These are phyloP conservation scores for Lanmaoa pseudosensibilis DNA, from an alignment of 768 basidiomycete genomes.

Conservation along the genomic window DNA sequence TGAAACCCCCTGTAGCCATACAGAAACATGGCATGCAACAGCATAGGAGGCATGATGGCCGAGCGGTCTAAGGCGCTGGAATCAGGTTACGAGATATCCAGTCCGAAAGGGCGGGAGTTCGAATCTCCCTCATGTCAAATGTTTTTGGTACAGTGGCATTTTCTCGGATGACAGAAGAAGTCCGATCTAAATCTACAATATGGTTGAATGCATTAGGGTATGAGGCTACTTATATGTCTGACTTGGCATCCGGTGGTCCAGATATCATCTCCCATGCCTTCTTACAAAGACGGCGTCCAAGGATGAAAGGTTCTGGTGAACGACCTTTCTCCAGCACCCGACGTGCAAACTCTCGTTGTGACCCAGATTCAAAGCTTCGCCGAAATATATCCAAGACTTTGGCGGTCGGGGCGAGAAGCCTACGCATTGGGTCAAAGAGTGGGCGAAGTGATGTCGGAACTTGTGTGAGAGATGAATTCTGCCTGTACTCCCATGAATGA, in stretches of 20 bases:
- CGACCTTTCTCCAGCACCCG: conserved; percentile 65
- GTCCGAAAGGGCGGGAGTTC: conserved; percentile 38
- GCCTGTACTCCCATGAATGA: conserved; percentile 32
- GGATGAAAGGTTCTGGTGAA: conserved; percentile 56
- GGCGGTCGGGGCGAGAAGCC: conserved; percentile 57
- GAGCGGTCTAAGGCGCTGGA: conserved; percentile 64
- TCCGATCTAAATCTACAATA: conserved; percentile 10
- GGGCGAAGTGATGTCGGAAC: conserved; percentile 59
- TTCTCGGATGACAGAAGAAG: not conserved
- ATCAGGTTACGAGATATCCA: conserved; percentile 37
- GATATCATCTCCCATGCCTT: conserved; percentile 42
- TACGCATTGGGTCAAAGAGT: conserved; percentile 50
- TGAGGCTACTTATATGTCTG: conserved; percentile 24
- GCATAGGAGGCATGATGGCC: conserved; percentile 42
- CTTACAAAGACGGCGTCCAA: conserved; percentile 40
- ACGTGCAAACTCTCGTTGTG: conserved; percentile 54
- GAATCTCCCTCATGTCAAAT: conserved; percentile 35
- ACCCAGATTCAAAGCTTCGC: conserved; percentile 56
- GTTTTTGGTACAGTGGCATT: not conserved
- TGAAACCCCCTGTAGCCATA: not conserved
- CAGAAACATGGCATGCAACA: fast-evolving
- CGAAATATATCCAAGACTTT: conserved; percentile 51
- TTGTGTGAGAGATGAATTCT: conserved; percentile 53
- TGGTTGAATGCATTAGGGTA: conserved; percentile 20
- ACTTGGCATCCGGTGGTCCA: conserved; percentile 29